Evolutionary conservation across 2,329 filamentous ascomycete species (phyloP).

Genomic region (Fusarium neocosmosporiellum): DNA sequence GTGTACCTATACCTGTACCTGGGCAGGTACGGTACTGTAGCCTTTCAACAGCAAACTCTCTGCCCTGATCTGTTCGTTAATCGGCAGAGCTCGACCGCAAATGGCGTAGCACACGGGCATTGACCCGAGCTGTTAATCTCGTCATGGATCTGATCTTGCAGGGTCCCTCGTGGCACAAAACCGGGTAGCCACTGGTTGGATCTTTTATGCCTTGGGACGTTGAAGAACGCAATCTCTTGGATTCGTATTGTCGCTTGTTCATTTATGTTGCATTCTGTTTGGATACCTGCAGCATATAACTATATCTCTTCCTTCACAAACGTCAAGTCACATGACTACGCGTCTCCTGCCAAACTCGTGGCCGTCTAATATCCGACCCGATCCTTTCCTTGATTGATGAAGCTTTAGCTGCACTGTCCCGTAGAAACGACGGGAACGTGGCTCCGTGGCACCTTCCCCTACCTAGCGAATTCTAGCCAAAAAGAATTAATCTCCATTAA

Average conservation of each 20-base stretch:
- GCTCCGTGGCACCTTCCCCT: conserved; percentile 5
- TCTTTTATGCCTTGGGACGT: neutral
- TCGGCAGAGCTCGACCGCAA: neutral
- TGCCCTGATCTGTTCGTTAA: neutral
- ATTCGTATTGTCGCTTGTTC: neutral
- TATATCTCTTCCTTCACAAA: neutral
- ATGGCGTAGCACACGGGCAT: neutral
- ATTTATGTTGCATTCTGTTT: neutral
- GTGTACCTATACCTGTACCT: neutral
- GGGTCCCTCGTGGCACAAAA: neutral
- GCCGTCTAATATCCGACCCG: neutral
- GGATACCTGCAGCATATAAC: neutral
- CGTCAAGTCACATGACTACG: conserved; percentile 22
- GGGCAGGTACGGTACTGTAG: neutral
- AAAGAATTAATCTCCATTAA: conserved; percentile 8
- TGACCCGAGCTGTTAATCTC: neutral
- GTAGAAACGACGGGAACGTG: neutral
- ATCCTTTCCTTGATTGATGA: conserved; percentile 20
- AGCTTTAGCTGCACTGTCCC: neutral
- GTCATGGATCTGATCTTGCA: neutral
- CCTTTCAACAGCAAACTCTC: neutral
- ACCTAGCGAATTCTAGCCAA: neutral
- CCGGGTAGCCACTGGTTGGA: neutral
- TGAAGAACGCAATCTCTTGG: neutral
- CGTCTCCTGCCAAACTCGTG: neutral